phyloP scores from a whole-genome alignment of 2,329 filamentous ascomycete genomes.

The Pseudofabraea citricarpa region DNA sequence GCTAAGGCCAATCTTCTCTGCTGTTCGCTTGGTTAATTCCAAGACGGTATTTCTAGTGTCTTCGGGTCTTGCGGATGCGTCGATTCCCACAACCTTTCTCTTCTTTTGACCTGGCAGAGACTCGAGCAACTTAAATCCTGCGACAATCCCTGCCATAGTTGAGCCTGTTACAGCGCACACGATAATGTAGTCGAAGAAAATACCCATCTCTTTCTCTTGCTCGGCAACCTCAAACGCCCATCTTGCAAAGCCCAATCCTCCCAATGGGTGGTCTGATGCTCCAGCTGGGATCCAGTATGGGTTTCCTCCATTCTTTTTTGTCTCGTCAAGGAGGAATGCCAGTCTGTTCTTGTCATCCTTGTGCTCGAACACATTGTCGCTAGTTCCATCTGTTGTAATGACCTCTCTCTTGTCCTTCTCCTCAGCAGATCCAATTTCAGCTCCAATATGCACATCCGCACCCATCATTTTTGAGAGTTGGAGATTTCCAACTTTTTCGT shows the following conservation, averaged over 20 bases:
- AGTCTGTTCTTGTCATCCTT: conserved; percentile 65
- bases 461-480: conserved; percentile 65
- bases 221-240: conserved; percentile 65
- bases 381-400: conserved; percentile 1
- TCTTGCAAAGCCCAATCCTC: conserved; percentile 64
- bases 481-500: conserved; percentile 65
- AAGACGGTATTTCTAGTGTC: conserved; percentile 63
- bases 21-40: conserved; percentile 61
- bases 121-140: conserved; percentile 63
- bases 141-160: conserved; percentile 68
- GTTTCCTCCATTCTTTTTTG: conserved; percentile 47
- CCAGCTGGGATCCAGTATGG: conserved; percentile 71
- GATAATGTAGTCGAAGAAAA: conserved; percentile 64
- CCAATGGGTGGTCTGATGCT: conserved; percentile 64
- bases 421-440: not conserved
- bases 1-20: conserved; percentile 53
- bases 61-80: conserved; percentile 55
- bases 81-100: conserved; percentile 61
- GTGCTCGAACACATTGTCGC: conserved; percentile 54
- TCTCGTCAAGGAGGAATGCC: conserved; percentile 47
- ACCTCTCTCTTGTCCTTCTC: not conserved
- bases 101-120: conserved; percentile 36
- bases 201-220: conserved; percentile 55
- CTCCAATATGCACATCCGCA: conserved; percentile 50
- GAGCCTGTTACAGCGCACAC: conserved; percentile 69